phyloP scores from a whole-genome alignment of 2,329 filamentous ascomycete genomes.

The Calonectria honghensis region DNA sequence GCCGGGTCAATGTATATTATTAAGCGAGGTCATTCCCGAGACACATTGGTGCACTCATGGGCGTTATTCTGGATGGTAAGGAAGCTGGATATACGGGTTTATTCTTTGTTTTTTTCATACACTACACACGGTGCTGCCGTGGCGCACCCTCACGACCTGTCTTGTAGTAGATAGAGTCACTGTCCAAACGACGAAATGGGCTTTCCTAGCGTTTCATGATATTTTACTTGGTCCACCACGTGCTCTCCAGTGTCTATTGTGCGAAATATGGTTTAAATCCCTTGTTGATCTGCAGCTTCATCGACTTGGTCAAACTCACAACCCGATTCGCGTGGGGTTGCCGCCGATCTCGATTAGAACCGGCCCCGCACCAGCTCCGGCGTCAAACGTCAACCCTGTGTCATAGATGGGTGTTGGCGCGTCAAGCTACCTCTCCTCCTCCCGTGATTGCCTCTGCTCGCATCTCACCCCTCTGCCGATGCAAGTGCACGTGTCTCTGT shows the following conservation, averaged over 20 bases:
- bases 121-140: slow-evolving; percentile 4
- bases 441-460: neutral
- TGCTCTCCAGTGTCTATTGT: neutral
- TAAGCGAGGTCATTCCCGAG: slow-evolving; percentile 28
- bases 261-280: slow-evolving; percentile 15
- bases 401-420: neutral
- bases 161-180: slow-evolving; percentile 30
- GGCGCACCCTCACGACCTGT: slow-evolving; percentile 31
- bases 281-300: slow-evolving; percentile 8
- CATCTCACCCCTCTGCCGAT: neutral
- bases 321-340: slow-evolving; percentile 16
- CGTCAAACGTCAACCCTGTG: slow-evolving; percentile 3
- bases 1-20: slow-evolving; percentile 37
- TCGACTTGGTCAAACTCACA: neutral
- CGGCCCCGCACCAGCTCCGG: slow-evolving; percentile 24
- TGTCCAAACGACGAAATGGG: slow-evolving; percentile 37
- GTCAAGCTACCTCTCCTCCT: neutral
- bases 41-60: slow-evolving; percentile 34
- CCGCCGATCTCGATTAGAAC: slow-evolving; percentile 10
- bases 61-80: slow-evolving; percentile 38
- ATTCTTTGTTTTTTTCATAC: slow-evolving; percentile 16
- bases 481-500: neutral
- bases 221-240: neutral
- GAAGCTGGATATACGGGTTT: slow-evolving; percentile 33
- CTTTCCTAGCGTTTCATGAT: slow-evolving; percentile 22